Conservation (phyloP, 257 asterid genomes). For the Penstemon davidsonii region DNA sequence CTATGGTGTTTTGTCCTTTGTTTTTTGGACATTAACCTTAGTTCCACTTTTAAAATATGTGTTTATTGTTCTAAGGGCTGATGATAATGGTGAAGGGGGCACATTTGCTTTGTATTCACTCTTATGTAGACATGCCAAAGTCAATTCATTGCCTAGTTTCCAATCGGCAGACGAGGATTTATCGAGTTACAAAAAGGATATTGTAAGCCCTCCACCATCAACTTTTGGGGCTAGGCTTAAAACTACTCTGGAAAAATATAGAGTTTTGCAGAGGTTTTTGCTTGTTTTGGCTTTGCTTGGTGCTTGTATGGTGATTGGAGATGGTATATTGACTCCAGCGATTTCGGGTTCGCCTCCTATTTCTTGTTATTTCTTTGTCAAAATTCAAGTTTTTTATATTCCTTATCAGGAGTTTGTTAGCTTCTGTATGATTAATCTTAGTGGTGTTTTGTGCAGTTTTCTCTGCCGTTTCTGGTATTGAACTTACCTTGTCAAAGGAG, state of each 20-base stretch:
- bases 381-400: background rate
- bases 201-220: constrained; percentile 51
- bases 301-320: constrained; percentile 99
- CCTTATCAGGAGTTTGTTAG: constrained; percentile 3
- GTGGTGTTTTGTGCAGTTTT: constrained; percentile 59
- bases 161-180: constrained; percentile 83
- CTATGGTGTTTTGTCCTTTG: constrained; percentile 76
- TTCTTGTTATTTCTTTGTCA: constrained; percentile 9
- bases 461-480: constrained; percentile 92
- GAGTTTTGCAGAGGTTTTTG: constrained; percentile 73
- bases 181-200: constrained; percentile 63
- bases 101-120: constrained; percentile 89
- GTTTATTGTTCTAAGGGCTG: constrained; percentile 83
- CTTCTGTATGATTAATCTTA: constrained; percentile 14
- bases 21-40: constrained; percentile 85
- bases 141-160: constrained; percentile 73
- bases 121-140: constrained; percentile 77
- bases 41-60: constrained; percentile 82
- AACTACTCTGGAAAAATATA: constrained; percentile 61
- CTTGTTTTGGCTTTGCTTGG: constrained; percentile 79
- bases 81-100: constrained; percentile 97
- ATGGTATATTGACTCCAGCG: constrained; percentile 84
- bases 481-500: constrained; percentile 74
- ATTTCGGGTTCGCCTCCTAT: constrained; percentile 56
- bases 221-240: constrained; percentile 67